Conservation (phyloP, 495 filamentous ascomycete genomes). For the Thozetella sp. region DNA sequence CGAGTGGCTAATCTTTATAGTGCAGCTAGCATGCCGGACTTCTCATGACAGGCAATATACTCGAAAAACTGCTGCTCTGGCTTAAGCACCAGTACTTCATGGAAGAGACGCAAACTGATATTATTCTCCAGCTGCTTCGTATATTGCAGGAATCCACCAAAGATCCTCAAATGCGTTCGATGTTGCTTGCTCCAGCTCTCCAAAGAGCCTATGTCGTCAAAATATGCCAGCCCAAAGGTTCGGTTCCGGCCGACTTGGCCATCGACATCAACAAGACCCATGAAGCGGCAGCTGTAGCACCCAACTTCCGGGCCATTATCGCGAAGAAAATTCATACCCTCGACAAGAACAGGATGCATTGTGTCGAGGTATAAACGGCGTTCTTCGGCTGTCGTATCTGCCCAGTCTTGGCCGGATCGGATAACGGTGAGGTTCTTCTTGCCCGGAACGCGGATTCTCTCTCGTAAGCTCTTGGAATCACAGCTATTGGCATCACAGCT, state of each 20-base stretch:
- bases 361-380: conserved; percentile 26
- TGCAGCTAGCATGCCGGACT: conserved; percentile 28
- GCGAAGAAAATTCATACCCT: conserved; percentile 29
- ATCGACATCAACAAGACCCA: conserved; percentile 24
- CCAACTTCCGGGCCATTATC: conserved; percentile 26
- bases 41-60: conserved; percentile 32
- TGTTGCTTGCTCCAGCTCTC: conserved; percentile 34
- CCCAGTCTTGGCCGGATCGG: conserved; percentile 34
- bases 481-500: too few relatives aligned
- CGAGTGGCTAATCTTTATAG: too few relatives aligned
- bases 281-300: conserved; percentile 28
- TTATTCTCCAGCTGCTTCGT: conserved; percentile 21
- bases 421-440: conserved; percentile 26
- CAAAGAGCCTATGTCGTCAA: conserved; percentile 28
- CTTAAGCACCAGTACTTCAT: conserved; percentile 34
- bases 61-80: conserved; percentile 34
- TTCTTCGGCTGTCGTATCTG: conserved; percentile 20
- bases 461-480: too few relatives aligned
- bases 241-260: conserved; percentile 9
- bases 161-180: conserved; percentile 30
- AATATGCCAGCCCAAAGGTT: conserved; percentile 33
- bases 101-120: conserved; percentile 28
- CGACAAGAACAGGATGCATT: conserved; percentile 27
- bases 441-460: conserved; percentile 16
- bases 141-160: conserved; percentile 30